Base-by-base conservation (phyloP, 306 rosid genomes). In the Inga oerstediana region DNA sequence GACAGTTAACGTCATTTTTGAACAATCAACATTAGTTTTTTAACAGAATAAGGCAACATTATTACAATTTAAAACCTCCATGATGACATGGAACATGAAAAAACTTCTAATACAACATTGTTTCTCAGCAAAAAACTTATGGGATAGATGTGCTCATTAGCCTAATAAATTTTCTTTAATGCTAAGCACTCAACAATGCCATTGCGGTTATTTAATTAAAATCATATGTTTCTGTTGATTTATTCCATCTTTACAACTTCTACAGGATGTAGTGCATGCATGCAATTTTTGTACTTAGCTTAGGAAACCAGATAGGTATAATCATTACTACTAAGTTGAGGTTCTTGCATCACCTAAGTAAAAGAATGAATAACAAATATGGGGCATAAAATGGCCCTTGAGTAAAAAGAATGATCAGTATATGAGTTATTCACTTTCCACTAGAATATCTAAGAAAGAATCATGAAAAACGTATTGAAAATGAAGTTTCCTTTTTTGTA, bases 401-500 rank as follows among this genome's bases (percentile, higher is more conserved):
- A 81, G 16, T 45, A 58, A 67, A 82, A 75, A 64, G 46, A 78
- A 58, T 44, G 80, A 39, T 39, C 8, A 65, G 49, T 62, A 82
- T 68, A 56, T 64, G 77, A 34, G 59, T 54, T 30, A 62, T 79
- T 59, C 62, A 41, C 78, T 79, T 69, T 56, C 48, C 71, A 66
- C 49, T 67, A 62, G 71, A 78, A 77, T 39, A 80, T 83, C 85
- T 77, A 78, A 77, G n/a, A 51, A 80, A 35, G 43, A 27, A 41
- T 52, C 77, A 68, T 20, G 77, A 80, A 62, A 80, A 7, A 1
- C 74, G 5, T 7, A 39, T 65, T 10, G 49, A 81, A 45, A 65
- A 2, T 51, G 71, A 78, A 58, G 27, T 72, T 78, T 64, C 39
- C 44, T 46, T 85, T 83, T 67, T 86, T 76, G 81, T 76, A 75